Conservation (phyloP, 2,329 filamentous ascomycete genomes). For the Ceratocystis papillata region DNA sequence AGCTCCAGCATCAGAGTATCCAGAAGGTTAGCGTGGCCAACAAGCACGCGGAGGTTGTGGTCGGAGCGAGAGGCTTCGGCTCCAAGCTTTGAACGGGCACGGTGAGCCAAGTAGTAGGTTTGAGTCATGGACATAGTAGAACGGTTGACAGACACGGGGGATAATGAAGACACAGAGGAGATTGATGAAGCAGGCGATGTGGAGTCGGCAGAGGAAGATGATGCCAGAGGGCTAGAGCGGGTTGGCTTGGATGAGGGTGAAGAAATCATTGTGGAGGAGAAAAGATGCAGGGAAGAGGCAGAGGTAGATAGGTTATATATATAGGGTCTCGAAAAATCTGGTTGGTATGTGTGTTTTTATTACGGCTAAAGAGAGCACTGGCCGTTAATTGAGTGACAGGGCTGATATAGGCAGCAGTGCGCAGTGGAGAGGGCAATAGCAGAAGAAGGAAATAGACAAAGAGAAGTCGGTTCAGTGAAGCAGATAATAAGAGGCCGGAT, state of each 20-base stretch:
- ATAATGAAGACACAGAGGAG: slow-evolving; percentile 33
- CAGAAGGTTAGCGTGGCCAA: slow-evolving; percentile 96
- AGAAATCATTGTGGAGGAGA: slow-evolving; percentile 20
- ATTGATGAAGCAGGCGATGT: slow-evolving; percentile 30
- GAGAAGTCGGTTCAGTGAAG: not conserved
- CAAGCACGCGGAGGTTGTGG: slow-evolving; percentile 87
- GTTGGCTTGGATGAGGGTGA: slow-evolving; percentile 2
- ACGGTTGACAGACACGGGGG: slow-evolving; percentile 37
- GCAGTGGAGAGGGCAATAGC: not conserved
- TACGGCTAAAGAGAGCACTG: slow-evolving; percentile 8
- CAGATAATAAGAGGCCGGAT: not conserved
- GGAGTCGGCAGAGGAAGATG: slow-evolving; percentile 26
- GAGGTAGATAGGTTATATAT: slow-evolving; percentile 3
- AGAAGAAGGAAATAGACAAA: not conserved
- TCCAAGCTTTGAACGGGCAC: slow-evolving; percentile 91
- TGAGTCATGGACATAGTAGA: slow-evolving; percentile 96
- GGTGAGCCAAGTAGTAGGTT: slow-evolving; percentile 97
- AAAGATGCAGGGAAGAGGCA: not conserved
- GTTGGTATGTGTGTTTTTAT: slow-evolving; percentile 3
- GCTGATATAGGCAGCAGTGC: slow-evolving; percentile 12
- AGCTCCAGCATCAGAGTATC: slow-evolving; percentile 88
- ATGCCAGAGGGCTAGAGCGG: slow-evolving; percentile 22
- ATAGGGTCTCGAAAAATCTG: not conserved
- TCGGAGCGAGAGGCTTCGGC: slow-evolving; percentile 80
- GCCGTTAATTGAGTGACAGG: slow-evolving; percentile 11